Conservation (phyloP, 495 filamentous ascomycete species). For the Neurospora sp. region DNA sequence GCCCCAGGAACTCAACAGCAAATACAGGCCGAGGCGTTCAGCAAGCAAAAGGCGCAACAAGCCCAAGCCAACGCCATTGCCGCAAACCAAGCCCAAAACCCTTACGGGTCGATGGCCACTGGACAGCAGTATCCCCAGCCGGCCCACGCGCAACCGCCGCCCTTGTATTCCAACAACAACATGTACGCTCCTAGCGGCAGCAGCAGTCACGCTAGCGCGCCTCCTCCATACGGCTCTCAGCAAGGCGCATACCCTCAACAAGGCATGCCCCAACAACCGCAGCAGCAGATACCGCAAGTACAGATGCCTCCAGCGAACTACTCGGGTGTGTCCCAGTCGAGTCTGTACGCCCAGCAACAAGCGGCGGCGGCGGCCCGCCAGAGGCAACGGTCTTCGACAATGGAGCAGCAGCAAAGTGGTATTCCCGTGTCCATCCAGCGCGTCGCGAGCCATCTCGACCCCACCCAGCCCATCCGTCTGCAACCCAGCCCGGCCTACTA, state of each 20-base stretch:
- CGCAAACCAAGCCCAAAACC: constrained; percentile 40
- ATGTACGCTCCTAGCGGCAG: constrained; percentile 62
- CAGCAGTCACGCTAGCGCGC: constrained; percentile 51
- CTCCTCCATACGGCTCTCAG: constrained; percentile 78
- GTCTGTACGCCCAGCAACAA: constrained; percentile 79
- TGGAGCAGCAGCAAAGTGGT: constrained; percentile 85
- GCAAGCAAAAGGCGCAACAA: constrained; percentile 72
- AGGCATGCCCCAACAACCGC: constrained; percentile 47
- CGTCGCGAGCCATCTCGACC: constrained; percentile 95
- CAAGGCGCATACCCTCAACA: constrained; percentile 62
- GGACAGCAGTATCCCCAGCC: constrained; percentile 35
- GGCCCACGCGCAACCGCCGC: constrained; percentile 36
- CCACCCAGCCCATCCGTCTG: constrained; percentile 83
- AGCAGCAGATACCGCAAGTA: constrained; percentile 26
- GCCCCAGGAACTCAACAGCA: constrained; percentile 97
- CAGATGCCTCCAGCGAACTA: constrained; percentile 65
- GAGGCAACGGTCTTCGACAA: constrained; percentile 85
- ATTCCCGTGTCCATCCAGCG: constrained; percentile 89
- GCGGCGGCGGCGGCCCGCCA: constrained; percentile 50
- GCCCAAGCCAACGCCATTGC: constrained; percentile 57
- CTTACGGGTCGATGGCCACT: constrained; percentile 30
- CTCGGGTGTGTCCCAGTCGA: constrained; percentile 42
- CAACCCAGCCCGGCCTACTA: constrained; percentile 98
- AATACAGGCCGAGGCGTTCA: constrained; percentile 82
- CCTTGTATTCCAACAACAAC: constrained; percentile 58